Base-by-base conservation (phyloP, 2,329 filamentous ascomycete genomes). In the Fusarium incarnatum region DNA sequence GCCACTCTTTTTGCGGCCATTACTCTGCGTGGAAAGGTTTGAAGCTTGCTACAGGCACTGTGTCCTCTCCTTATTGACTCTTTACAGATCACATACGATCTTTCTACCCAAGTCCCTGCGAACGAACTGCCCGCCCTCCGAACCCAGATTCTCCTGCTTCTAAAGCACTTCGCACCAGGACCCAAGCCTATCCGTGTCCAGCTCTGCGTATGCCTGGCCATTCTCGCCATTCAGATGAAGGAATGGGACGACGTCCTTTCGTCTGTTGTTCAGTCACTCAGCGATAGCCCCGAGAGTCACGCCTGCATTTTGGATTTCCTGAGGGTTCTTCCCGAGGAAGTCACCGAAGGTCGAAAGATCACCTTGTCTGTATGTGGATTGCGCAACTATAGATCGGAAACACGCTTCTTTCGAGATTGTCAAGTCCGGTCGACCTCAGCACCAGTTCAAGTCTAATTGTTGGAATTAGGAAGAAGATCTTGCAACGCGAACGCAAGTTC, bases 291-390 rank as follows among this genome's bases (percentile, higher is more conserved):
- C 65, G 89, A 91, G 77, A 94, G 92, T 79, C 89, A 96, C 76
- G 89, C 94, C 71, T 96, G 92, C 80, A 92, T 98, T 76, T 86
- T 99, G 77, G 96, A 99, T 81, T 99, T 99, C 81, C 87, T 99
- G 72, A 94, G 94, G 81, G 94, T 99, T 76, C 90, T 99, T 72
- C 96, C 96, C 60, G 96, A 99, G 86, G 96, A 99, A 87, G 96
- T 99, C 78, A 98, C 93, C 75, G 95, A 99, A 87, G 96, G 96
- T 84, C 94, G 96, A 83, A 99, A 98, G 86, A 98, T 99, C 87
- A 97, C 94, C 87, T 88, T 99, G 84, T 94, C 94, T 89, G 94
- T 97, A 96, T 85, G 94, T 95, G 88, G 90, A 91, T 85, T 85
- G 84, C 85, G 80, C 75, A 83, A 77, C 79, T 79, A 83, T 80